These are phyloP conservation scores for Tilletia horrida DNA, from an alignment of 1,284 basidiomycete species.

Conservation along the genomic window DNA sequence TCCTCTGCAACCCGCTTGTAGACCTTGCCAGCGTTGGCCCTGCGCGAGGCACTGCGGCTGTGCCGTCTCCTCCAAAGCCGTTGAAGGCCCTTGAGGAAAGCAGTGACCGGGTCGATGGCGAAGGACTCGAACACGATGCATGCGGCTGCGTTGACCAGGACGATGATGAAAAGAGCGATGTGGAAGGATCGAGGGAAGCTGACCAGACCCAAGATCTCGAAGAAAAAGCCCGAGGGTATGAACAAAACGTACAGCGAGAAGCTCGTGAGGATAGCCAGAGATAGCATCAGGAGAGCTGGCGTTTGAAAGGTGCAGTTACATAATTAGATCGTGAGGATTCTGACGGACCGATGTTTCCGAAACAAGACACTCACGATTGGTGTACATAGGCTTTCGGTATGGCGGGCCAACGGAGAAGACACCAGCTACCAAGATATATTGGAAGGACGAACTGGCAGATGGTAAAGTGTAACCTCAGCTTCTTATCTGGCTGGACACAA, in stretches of 20 bases:
- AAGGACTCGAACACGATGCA: slow-evolving; percentile 73
- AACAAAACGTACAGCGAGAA: slow-evolving; percentile 50
- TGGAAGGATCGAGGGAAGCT: slow-evolving; percentile 70
- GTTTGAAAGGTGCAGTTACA: not conserved
- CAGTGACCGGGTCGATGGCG: slow-evolving; percentile 32
- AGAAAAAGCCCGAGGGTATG: slow-evolving; percentile 64
- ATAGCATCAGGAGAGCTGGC: slow-evolving; percentile 40
- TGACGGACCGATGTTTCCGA: not conserved
- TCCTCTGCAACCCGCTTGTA: slow-evolving; percentile 39
- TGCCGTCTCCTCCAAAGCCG: slow-evolving; percentile 19
- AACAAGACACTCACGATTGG: slow-evolving; percentile 66
- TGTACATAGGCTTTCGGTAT: slow-evolving; percentile 89
- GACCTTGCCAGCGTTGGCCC: slow-evolving; percentile 29
- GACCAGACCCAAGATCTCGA: slow-evolving; percentile 74
- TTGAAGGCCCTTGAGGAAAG: slow-evolving; percentile 35
- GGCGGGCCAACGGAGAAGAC: slow-evolving; percentile 98
- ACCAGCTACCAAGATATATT: slow-evolving; percentile 92
- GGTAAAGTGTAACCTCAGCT: not conserved
- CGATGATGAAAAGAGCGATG: slow-evolving; percentile 68
- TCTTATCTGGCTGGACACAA: not conserved
- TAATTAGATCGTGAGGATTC: not conserved
- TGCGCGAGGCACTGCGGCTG: slow-evolving; percentile 16
- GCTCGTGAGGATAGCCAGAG: slow-evolving; percentile 32
- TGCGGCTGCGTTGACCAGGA: slow-evolving; percentile 68
- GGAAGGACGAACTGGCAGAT: slow-evolving; percentile 73